A percentile compares a stretch with the other conserved stretches of the same genome.
These are phyloP conservation scores for Salicornia ramosissima DNA, from an alignment of 148 eudicot genomes.

Conservation along the genomic window DNA sequence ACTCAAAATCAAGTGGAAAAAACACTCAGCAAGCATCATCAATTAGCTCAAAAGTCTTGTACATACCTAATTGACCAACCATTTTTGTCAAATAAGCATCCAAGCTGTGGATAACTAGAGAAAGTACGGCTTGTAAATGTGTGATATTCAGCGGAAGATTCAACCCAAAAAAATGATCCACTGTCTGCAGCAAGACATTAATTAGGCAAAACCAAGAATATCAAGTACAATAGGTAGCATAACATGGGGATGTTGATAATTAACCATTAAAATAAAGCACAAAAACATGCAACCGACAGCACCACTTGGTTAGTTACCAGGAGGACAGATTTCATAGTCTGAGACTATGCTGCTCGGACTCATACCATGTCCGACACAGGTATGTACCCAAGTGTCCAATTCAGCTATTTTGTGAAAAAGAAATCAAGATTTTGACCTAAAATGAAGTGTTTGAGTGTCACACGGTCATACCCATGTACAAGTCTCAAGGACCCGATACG, in stretches of 20 bases:
- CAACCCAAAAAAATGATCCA: conserved; percentile 77
- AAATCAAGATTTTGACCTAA: too few species aligned
- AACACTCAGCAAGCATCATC: background rate
- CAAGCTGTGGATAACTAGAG: conserved; percentile 76
- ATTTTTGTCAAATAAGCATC: conserved; percentile 64
- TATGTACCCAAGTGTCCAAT: too few species aligned
- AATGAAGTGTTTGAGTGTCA: too few species aligned
- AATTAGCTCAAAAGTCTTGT: background rate
- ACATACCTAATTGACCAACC: conserved; percentile 59
- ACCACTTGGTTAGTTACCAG: too few species aligned
- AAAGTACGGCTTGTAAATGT: conserved; percentile 86
- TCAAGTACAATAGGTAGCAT: background rate
- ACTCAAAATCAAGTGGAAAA: background rate
- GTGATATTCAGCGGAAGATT: conserved; percentile 79
- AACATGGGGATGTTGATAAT: too few species aligned
- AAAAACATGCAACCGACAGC: too few species aligned
- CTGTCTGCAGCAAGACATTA: conserved; percentile 55
- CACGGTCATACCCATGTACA: too few species aligned
- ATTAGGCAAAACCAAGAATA: conserved; percentile 13
- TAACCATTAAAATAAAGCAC: background rate
- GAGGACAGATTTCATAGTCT: too few species aligned
- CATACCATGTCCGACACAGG: too few species aligned
- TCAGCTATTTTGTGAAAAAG: too few species aligned
- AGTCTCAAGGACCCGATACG: too few species aligned
- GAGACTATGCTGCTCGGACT: too few species aligned